Evolutionary conservation across 2,329 filamentous ascomycete species (phyloP).

Genomic region (Nothopassalora personata): DNA sequence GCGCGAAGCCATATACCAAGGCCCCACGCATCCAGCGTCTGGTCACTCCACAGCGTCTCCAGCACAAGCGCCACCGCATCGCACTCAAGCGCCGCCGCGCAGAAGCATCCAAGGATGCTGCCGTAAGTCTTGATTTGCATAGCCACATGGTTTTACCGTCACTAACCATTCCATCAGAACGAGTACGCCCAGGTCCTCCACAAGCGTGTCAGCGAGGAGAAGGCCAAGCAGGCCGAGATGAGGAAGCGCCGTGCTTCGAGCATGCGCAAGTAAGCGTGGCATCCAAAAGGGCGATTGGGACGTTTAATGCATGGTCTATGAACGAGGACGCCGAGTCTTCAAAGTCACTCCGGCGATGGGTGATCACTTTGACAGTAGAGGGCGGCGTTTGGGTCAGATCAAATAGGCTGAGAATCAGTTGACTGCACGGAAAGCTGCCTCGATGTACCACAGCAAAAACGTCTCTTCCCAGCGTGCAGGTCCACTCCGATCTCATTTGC

Average conservation of each 20-base stretch:
- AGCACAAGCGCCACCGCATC: conserved; percentile 98
- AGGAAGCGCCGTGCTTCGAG: conserved; percentile 97
- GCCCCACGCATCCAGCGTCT: conserved; percentile 99
- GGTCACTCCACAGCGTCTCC: conserved; percentile 97
- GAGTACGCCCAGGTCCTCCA: conserved; percentile 95
- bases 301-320: conserved; percentile 5
- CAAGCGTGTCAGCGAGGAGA: conserved; percentile 95
- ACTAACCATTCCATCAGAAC: conserved; percentile 58
- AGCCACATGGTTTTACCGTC: conserved; percentile 4
- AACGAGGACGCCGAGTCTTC: conserved; percentile 9
- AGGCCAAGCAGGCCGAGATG: conserved; percentile 85
- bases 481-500: background rate
- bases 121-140: conserved; percentile 59
- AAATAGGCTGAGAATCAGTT: conserved; percentile 1
- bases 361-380: conserved; percentile 16
- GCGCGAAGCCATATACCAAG: conserved; percentile 99
- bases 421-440: conserved; percentile 9
- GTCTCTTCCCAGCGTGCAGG: conserved; percentile 1
- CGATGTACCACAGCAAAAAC: conserved; percentile 14
- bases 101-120: conserved; percentile 98
- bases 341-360: conserved; percentile 11
- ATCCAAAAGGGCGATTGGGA: background rate
- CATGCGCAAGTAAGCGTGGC: conserved; percentile 65
- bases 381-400: conserved; percentile 9
- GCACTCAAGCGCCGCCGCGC: conserved; percentile 97